A percentile compares a stretch with the other conserved stretches of the same genome.
Conservation (phyloP, 176 grass and related monocot genomes). For the Ananas comosus region DNA sequence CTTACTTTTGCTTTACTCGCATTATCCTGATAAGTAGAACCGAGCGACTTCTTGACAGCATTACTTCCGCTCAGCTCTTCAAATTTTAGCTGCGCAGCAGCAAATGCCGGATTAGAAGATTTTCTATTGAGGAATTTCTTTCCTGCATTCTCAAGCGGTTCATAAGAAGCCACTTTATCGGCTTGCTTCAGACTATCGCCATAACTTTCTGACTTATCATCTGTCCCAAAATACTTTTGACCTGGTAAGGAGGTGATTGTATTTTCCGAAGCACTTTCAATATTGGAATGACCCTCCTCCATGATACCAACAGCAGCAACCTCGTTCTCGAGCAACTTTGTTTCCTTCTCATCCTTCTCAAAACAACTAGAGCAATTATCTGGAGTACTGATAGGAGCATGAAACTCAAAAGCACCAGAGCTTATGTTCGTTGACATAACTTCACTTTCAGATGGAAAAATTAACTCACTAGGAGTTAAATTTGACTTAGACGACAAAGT, state of each 20-base stretch:
- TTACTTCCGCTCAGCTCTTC: slow-evolving; percentile 61
- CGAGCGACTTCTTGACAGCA: slow-evolving; percentile 34
- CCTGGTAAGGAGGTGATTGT: slow-evolving; percentile 13
- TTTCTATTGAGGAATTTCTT: slow-evolving; percentile 42
- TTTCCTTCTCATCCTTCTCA: slow-evolving; percentile 25
- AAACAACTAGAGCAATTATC: slow-evolving; percentile 22
- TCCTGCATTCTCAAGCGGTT: slow-evolving; percentile 35
- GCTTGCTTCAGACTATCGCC: slow-evolving; percentile 14
- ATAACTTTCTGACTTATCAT: slow-evolving; percentile 32
- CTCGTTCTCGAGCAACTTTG: slow-evolving; percentile 32
- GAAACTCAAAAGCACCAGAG: slow-evolving; percentile 14
- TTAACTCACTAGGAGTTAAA: slow-evolving; percentile 4
- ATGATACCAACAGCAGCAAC: slow-evolving; percentile 3
- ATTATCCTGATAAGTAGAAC: slow-evolving; percentile 36
- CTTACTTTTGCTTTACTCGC: slow-evolving; percentile 31
- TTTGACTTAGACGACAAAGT: slow-evolving; percentile 28
- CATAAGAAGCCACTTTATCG: slow-evolving; percentile 25
- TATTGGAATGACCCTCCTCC: slow-evolving; percentile 14
- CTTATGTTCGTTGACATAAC: not conserved
- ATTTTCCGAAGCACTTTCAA: slow-evolving; percentile 24
- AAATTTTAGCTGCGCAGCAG: slow-evolving; percentile 86
- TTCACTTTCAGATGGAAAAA: not conserved
- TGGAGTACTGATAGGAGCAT: slow-evolving; percentile 15
- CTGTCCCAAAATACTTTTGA: slow-evolving; percentile 25
- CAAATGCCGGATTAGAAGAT: slow-evolving; percentile 67